Evolutionary conservation across 768 basidiomycete genomes (phyloP).

Genomic region (Coprinellus micaceus): DNA sequence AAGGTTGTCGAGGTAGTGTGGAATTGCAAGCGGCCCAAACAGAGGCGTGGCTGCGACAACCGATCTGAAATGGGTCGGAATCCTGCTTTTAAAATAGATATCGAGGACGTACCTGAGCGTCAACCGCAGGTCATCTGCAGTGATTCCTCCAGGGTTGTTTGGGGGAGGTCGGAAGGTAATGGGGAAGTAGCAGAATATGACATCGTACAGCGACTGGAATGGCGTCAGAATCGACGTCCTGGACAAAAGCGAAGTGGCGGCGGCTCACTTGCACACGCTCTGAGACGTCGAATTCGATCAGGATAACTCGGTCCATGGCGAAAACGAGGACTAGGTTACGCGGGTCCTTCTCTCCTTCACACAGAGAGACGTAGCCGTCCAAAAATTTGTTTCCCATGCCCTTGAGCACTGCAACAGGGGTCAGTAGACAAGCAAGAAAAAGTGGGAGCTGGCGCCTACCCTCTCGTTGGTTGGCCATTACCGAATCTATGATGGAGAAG

Average conservation of each 20-base stretch:
- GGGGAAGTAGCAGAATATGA: conserved; percentile 97
- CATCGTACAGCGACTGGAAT: conserved; percentile 80
- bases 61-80: conserved; percentile 5
- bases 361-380: conserved; percentile 70
- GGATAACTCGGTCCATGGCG: conserved; percentile 77
- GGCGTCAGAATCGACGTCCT: neutral
- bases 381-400: conserved; percentile 71
- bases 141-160: conserved; percentile 91
- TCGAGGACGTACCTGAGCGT: conserved; percentile 53
- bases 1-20: conserved; percentile 90
- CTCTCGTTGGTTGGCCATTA: conserved; percentile 69
- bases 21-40: conserved; percentile 82
- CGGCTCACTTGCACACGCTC: conserved; percentile 68
- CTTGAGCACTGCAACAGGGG: conserved; percentile 53
- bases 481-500: conserved; percentile 73
- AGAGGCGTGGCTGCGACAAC: conserved; percentile 71
- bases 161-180: conserved; percentile 95
- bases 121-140: conserved; percentile 75
- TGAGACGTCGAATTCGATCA: conserved; percentile 83
- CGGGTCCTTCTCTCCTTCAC: conserved; percentile 96
- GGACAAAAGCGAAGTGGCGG: no score
- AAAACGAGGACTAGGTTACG: conserved; percentile 90
- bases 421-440: neutral
- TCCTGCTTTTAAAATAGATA: neutral
- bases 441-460: conserved; percentile 35